Conservation (phyloP, 495 filamentous ascomycete species). For the Jackrogersella minutella region DNA sequence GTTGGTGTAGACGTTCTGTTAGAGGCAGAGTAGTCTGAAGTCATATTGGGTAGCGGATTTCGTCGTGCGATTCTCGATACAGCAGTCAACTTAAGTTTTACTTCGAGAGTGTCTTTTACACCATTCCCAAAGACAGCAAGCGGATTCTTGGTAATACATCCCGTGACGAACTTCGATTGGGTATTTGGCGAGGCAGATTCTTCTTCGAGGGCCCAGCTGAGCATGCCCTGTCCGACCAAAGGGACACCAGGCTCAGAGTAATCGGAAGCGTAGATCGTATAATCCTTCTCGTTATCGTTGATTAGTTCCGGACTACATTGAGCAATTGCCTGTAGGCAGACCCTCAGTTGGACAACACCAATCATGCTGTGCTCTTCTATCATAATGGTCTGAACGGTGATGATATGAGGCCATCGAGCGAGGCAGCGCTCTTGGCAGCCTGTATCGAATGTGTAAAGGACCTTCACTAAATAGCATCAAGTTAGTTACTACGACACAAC, state of each 20-base stretch:
- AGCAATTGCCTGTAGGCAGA: conserved; percentile 86
- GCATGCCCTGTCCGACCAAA: conserved; percentile 93
- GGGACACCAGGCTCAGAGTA: conserved; percentile 94
- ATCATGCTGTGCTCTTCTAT: conserved; percentile 77
- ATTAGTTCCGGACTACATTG: conserved; percentile 84
- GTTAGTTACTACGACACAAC: conserved; percentile 33
- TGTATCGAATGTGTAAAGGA: conserved; percentile 95
- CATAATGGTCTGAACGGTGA: conserved; percentile 79
- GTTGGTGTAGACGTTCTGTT: conserved; percentile 35
- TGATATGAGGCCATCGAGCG: conserved; percentile 83
- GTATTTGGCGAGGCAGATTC: conserved; percentile 62
- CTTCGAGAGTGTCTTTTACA: conserved; percentile 89
- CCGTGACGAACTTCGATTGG: conserved; percentile 81
- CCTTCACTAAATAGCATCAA: conserved; percentile 74
- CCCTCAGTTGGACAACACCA: conserved; percentile 88
- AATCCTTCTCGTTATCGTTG: conserved; percentile 84
- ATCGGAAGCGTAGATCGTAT: conserved; percentile 95
- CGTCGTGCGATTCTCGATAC: conserved; percentile 75
- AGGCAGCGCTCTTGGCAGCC: conserved; percentile 89
- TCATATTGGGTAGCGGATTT: conserved; percentile 63
- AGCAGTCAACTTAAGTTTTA: conserved; percentile 86
- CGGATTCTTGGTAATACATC: conserved; percentile 85
- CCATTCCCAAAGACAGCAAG: conserved; percentile 84
- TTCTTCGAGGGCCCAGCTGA: conserved; percentile 79
- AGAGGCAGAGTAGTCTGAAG: conserved; percentile 24